Conservation (phyloP, 345 rosid genomes). For the Eutrema japonicum region DNA sequence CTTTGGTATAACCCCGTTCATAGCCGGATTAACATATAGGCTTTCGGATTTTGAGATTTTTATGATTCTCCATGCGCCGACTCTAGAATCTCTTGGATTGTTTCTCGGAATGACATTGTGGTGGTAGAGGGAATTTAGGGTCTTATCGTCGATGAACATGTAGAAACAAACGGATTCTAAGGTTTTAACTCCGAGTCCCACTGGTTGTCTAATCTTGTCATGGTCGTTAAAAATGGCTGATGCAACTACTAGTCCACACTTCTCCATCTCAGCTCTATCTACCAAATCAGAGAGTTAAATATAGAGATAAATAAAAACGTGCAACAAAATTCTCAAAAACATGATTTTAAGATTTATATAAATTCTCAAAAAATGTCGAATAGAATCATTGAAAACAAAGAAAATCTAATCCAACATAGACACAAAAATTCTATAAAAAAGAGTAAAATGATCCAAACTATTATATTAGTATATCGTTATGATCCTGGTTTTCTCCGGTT, state of each 20-base stretch:
- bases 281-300: slow-evolving; percentile 19
- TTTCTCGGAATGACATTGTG: slow-evolving; percentile 52
- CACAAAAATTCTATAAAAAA: neutral
- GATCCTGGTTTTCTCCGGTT: slow-evolving; percentile 29
- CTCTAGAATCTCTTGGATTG: slow-evolving; percentile 31
- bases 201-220: slow-evolving; percentile 88
- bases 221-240: slow-evolving; percentile 92
- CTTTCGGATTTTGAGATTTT: slow-evolving; percentile 44
- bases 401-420: neutral
- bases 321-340: too few species aligned
- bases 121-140: slow-evolving; percentile 52
- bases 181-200: slow-evolving; percentile 76
- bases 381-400: too few species aligned
- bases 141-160: slow-evolving; percentile 80
- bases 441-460: neutral
- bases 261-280: slow-evolving; percentile 82
- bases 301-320: neutral
- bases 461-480: neutral
- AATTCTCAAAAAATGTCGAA: too few species aligned
- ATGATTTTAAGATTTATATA: too few species aligned
- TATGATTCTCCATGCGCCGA: slow-evolving; percentile 79
- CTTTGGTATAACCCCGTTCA: slow-evolving; percentile 92
- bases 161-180: slow-evolving; percentile 66
- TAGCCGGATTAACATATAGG: slow-evolving; percentile 71
- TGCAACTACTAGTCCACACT: slow-evolving; percentile 76